A percentile compares a stretch with the other conserved stretches of the same genome.
Evolutionary conservation across 371 early-diverging fungal genomes (phyloP).

Genomic region (Mortierella sp.): DNA sequence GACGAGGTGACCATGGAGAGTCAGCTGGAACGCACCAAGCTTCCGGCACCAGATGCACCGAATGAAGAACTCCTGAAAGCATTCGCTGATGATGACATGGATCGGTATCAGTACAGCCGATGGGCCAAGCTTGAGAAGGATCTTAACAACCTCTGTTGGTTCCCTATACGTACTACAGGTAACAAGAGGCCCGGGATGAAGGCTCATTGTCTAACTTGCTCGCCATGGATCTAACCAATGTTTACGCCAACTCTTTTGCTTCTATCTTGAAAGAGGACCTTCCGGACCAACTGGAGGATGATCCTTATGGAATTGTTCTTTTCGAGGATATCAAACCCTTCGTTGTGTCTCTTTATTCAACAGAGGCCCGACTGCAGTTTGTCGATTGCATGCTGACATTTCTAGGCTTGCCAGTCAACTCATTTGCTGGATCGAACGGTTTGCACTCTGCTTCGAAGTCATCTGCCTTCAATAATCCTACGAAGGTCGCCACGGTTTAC

Average conservation of each 20-base stretch:
- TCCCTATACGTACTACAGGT: constrained; percentile 47
- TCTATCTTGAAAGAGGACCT: constrained; percentile 32
- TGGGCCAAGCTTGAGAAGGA: constrained; percentile 50
- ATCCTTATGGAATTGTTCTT: constrained; percentile 77
- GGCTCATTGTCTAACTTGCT: too few relatives aligned
- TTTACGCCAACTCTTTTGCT: not conserved
- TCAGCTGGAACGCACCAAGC: constrained; percentile 36
- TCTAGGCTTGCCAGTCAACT: constrained; percentile 38
- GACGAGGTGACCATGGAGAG: constrained; percentile 39
- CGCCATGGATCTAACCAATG: too few relatives aligned
- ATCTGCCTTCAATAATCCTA: not conserved
- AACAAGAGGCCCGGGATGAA: not conserved
- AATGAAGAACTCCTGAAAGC: constrained; percentile 29
- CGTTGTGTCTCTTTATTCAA: constrained; percentile 65
- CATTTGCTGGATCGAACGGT: constrained; percentile 29
- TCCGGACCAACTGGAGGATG: constrained; percentile 60
- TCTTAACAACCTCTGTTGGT: constrained; percentile 26
- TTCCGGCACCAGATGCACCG: constrained; percentile 21
- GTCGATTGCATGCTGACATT: constrained; percentile 39
- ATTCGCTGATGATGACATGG: constrained; percentile 33
- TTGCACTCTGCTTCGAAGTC: not conserved
- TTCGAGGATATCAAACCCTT: constrained; percentile 78
- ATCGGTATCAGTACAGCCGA: constrained; percentile 30
- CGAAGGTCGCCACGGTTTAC: constrained; percentile 1
- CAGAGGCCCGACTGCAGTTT: constrained; percentile 31